These are phyloP conservation scores for Microdochium paspali DNA, from an alignment of 2,329 filamentous ascomycete species.

Conservation along the genomic window DNA sequence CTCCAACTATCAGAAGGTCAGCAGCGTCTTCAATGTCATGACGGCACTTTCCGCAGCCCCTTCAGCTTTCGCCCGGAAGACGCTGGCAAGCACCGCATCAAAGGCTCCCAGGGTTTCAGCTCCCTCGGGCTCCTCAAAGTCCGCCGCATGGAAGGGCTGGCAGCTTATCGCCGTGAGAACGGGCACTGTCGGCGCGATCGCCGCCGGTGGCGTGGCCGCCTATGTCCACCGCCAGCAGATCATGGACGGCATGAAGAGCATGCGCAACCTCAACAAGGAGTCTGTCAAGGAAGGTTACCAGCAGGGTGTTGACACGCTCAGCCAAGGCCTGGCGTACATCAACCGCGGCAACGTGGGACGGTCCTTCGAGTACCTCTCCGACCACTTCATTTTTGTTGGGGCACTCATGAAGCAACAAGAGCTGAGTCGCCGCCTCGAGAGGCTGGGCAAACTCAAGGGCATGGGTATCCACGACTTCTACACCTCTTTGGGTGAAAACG, in stretches of 20 bases:
- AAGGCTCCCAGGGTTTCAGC: constrained; percentile 7
- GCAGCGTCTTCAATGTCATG: constrained; percentile 47
- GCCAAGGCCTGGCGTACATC: constrained; percentile 46
- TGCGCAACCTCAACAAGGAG: constrained; percentile 37
- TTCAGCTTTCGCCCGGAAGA: constrained; percentile 28
- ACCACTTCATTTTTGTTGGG: constrained; percentile 79
- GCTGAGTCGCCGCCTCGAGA: constrained; percentile 55
- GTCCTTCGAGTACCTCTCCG: constrained; percentile 69
- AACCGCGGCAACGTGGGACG: constrained; percentile 51
- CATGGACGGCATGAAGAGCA: constrained; percentile 31
- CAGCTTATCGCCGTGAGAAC: constrained; percentile 66
- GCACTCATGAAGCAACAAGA: constrained; percentile 67
- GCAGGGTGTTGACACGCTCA: constrained; percentile 36
- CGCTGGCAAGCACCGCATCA: constrained; percentile 18
- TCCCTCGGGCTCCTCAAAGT: constrained; percentile 6
- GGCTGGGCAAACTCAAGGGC: constrained; percentile 49
- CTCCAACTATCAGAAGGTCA: constrained; percentile 49
- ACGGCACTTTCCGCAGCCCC: constrained; percentile 40
- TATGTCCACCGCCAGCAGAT: constrained; percentile 71
- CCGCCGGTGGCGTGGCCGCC: constrained; percentile 70
- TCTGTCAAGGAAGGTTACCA: constrained; percentile 38
- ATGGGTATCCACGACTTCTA: constrained; percentile 70
- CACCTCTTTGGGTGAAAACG: constrained; percentile 64
- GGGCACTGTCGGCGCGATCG: constrained; percentile 72
- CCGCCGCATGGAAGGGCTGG: constrained; percentile 40